A percentile compares a stretch with the other conserved stretches of the same genome.
phyloP scores from a whole-genome alignment of 768 basidiomycete genomes.

The Naganishia randhawae region DNA sequence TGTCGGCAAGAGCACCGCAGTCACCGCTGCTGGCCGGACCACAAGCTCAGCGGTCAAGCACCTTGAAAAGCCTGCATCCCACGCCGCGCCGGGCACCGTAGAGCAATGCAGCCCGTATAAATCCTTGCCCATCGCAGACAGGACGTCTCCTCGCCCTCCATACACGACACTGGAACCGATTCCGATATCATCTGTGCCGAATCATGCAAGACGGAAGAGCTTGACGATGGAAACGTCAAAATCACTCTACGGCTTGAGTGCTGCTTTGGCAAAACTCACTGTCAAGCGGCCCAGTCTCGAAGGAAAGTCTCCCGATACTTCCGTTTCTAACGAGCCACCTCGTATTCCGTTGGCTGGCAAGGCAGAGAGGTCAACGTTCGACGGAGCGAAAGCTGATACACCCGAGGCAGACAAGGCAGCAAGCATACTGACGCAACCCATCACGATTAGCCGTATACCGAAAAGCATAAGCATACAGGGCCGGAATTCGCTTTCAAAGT shows the following conservation, averaged over 20 bases:
- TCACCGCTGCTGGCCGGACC: not conserved
- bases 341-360: not conserved
- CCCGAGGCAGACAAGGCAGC: not conserved
- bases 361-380: not conserved
- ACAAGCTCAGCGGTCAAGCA: not conserved
- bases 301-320: not conserved
- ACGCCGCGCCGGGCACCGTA: not conserved
- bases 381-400: not conserved
- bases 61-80: not conserved
- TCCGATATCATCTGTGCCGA: not conserved
- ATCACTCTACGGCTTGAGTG: slow-evolving; percentile 25
- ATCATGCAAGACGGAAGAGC: slow-evolving; percentile 12
- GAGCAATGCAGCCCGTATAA: not conserved
- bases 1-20: not conserved
- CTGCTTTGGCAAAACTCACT: slow-evolving; percentile 30
- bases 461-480: slow-evolving; percentile 12
- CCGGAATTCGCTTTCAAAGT: not conserved
- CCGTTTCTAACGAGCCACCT: not conserved
- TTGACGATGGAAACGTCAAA: slow-evolving; percentile 21
- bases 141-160: not conserved
- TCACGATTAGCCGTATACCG: slow-evolving; percentile 17
- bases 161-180: no score
- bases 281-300: slow-evolving; percentile 22
- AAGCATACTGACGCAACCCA: slow-evolving; percentile 11
- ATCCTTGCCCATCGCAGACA: not conserved